Conservation (phyloP, 331 rosid genomes). For the Cydonia oblonga region DNA sequence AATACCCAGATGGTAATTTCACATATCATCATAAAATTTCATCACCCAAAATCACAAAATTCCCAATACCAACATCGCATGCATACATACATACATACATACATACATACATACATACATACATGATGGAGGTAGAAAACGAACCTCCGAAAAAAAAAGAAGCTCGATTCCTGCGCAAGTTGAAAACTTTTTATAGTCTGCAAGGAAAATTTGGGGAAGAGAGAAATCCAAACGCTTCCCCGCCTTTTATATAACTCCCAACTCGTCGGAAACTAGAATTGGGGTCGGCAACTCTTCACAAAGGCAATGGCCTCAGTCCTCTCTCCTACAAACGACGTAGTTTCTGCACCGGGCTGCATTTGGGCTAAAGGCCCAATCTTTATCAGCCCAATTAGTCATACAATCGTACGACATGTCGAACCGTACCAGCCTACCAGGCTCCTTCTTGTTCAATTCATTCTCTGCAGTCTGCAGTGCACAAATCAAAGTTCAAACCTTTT, state of each 20-base stretch:
- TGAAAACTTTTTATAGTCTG: no score
- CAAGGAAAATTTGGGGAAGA: no score
- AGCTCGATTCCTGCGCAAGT: no score
- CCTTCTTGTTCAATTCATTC: neutral
- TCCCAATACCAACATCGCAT: neutral
- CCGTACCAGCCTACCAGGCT: no score
- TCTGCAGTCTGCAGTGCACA: neutral
- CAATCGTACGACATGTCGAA: neutral
- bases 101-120: neutral
- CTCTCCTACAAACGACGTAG: neutral
- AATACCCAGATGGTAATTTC: slow-evolving; percentile 1
- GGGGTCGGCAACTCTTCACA: neutral
- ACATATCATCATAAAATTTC: neutral
- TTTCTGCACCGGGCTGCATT: neutral
- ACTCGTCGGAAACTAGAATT: neutral
- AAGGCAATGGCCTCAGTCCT: neutral
- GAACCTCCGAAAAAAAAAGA: no score
- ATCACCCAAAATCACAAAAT: neutral
- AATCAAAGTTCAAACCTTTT: neutral
- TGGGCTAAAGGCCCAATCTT: neutral
- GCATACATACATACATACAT: neutral
- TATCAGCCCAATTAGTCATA: neutral
- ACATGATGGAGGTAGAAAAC: neutral
- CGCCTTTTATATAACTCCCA: neutral
- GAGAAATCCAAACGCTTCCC: neutral